These are phyloP conservation scores for Paecilomyces sp. DNA, from an alignment of 2,329 filamentous ascomycete genomes.

Conservation along the genomic window DNA sequence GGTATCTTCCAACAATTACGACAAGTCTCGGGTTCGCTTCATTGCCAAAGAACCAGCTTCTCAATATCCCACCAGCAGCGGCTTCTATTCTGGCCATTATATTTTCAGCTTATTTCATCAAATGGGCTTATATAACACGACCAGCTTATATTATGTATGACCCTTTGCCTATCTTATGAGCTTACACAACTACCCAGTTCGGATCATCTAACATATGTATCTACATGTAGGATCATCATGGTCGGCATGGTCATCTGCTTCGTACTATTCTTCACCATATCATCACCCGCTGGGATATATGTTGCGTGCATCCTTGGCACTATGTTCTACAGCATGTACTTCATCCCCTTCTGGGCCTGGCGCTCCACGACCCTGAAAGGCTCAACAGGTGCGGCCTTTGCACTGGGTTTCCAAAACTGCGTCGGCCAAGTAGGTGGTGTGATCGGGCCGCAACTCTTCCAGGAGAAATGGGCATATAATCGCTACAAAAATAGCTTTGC, in stretches of 20 bases:
- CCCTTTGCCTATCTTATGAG: not conserved
- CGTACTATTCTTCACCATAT: conserved; percentile 36
- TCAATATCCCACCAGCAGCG: conserved; percentile 41
- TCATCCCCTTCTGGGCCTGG: conserved; percentile 43
- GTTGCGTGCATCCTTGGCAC: conserved; percentile 39
- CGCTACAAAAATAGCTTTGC: conserved; percentile 32
- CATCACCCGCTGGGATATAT: conserved; percentile 35
- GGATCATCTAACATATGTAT: too few relatives aligned
- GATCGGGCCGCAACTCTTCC: conserved; percentile 39
- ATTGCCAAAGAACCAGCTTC: conserved; percentile 38
- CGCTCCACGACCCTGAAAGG: conserved; percentile 36
- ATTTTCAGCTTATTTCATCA: conserved; percentile 34
- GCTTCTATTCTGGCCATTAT: conserved; percentile 34
- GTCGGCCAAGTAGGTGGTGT: conserved; percentile 42
- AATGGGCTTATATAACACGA: conserved; percentile 33
- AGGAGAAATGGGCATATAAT: conserved; percentile 34
- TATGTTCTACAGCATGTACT: conserved; percentile 37
- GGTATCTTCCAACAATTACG: conserved; percentile 37
- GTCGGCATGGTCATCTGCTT: conserved; percentile 38
- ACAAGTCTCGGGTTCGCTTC: conserved; percentile 36
- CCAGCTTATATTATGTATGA: conserved; percentile 31
- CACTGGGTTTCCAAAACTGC: conserved; percentile 36
- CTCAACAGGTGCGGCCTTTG: conserved; percentile 40
- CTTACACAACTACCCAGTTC: not conserved
- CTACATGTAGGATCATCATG: conserved; percentile 19